These are phyloP conservation scores for Fusarium tanahbumbuense DNA, from an alignment of 2,329 filamentous ascomycete genomes.

Conservation along the genomic window DNA sequence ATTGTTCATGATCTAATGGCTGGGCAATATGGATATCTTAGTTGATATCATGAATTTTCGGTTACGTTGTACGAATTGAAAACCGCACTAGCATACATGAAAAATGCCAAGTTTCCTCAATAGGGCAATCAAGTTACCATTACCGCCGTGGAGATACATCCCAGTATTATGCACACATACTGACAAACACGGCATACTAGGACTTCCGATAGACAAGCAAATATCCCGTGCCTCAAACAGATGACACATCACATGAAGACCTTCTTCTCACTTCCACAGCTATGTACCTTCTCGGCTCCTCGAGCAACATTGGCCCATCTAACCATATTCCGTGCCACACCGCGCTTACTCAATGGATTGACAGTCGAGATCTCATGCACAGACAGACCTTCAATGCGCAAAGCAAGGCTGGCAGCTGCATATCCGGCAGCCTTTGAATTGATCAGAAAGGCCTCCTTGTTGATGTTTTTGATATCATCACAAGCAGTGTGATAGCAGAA, in stretches of 20 bases:
- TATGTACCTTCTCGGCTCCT: slow-evolving; percentile 25
- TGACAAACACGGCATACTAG: not conserved
- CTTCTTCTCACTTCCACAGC: slow-evolving; percentile 16
- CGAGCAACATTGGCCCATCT: slow-evolving; percentile 21
- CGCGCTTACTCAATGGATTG: slow-evolving; percentile 20
- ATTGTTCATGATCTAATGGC: slow-evolving; percentile 16
- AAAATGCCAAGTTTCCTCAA: not conserved
- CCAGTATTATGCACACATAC: not conserved
- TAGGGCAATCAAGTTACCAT: not conserved
- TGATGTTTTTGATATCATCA: slow-evolving; percentile 55
- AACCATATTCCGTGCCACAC: slow-evolving; percentile 12
- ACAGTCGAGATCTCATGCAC: slow-evolving; percentile 9
- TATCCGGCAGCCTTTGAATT: slow-evolving; percentile 61
- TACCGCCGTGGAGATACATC: not conserved
- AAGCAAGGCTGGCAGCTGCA: slow-evolving; percentile 57
- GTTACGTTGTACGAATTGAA: not conserved
- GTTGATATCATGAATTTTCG: slow-evolving; percentile 8
- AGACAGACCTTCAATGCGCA: slow-evolving; percentile 49
- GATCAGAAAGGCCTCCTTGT: slow-evolving; percentile 51
- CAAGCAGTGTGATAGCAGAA: slow-evolving; percentile 54
- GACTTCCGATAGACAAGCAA: not conserved
- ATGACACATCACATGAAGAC: not conserved
- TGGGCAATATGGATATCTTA: not conserved
- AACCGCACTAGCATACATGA: no score
- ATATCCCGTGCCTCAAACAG: not conserved